phyloP scores from a whole-genome alignment of 83 land plant genomes.

The Picea engelmannii region DNA sequence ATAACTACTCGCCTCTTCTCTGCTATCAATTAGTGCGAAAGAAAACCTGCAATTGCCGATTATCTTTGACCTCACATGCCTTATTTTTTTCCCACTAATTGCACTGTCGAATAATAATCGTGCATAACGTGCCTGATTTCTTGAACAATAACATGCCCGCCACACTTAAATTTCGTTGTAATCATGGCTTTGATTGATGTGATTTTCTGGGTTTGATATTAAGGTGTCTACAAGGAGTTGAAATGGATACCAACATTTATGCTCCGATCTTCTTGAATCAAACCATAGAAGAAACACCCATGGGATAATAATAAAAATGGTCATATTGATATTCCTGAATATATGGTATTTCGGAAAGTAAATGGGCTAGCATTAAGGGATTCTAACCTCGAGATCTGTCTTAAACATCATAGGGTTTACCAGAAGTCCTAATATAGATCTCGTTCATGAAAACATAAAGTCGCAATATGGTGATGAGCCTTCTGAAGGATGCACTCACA shows the following conservation, averaged over 20 bases:
- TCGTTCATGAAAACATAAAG: not conserved
- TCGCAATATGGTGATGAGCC: not conserved
- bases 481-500: too few species aligned
- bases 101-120: too few species aligned
- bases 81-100: too few species aligned
- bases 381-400: not conserved
- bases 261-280: not conserved
- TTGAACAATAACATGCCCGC: too few species aligned
- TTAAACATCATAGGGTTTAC: not conserved
- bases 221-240: not conserved
- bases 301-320: not conserved
- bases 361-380: not conserved
- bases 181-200: not conserved
- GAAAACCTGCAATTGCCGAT: too few species aligned
- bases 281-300: not conserved
- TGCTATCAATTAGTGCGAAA: too few species aligned
- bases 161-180: not conserved
- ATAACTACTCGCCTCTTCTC: too few species aligned
- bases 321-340: not conserved
- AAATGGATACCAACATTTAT: not conserved
- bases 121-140: too few species aligned
- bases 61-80: too few species aligned
- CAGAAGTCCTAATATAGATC: not conserved
- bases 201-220: not conserved
- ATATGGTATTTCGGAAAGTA: not conserved